Base-by-base conservation (phyloP, 2,329 filamentous ascomycete genomes). In the Sporothrix variecibatus region DNA sequence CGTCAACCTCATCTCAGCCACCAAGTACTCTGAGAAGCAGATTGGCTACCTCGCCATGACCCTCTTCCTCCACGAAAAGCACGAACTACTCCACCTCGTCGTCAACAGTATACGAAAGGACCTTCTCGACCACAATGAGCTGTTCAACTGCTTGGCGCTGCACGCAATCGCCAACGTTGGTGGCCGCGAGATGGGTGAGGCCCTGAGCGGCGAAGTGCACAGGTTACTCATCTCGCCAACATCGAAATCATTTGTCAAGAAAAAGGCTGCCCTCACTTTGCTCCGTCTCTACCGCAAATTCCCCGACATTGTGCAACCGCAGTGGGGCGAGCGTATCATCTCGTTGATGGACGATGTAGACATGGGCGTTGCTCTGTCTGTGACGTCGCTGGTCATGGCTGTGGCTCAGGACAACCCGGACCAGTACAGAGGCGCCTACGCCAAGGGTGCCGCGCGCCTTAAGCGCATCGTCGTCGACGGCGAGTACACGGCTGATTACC, bases 31-130 rank as follows among this genome's bases (percentile, higher is more conserved):
- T 28, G 96, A 99, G 83, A 99, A 99, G 85, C 96, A 99, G 86
- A 99, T 99, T 81, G 96, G 96, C 73, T 99, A 99, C 82, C 88
- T 99, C 79, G 96, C 96, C 72, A 97, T 99, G 83, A 99, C 96
- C 1, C 87, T 99, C 73, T 98, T 99, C 84, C 87, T 99, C 56
- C 96, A 99, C 83, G 96, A 99, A 84, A 91, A 97, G 82, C 96
- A 99, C 84, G 96, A 99, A 83, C 88, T 99, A 76, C 85, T 99
- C 76, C 96, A 98, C 82, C 85, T 99, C 78, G 96, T 99, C 43
- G 95, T 99, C 79, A 99, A 99, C 85, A 98, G 95, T 81, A 98
- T 99, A 85, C 90, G 96, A 75, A 99, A 99, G 82, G 96, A 99
- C 80, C 84, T 99, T 72, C 85, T 96, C 78, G 95, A 98, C 82